Base-by-base conservation (phyloP, 129 eudicot species). In the Tagetes erecta region DNA sequence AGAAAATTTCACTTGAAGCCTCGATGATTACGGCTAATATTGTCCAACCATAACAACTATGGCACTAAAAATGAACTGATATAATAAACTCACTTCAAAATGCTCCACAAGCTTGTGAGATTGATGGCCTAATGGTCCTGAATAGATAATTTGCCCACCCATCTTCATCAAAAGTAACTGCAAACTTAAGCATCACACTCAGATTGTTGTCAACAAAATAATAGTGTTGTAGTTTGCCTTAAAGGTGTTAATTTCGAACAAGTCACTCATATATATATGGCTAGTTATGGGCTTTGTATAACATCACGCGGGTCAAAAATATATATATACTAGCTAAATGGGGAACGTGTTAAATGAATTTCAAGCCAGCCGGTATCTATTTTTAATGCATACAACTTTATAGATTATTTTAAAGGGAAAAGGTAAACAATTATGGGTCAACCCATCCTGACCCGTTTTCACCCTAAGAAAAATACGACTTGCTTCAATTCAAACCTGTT, bases 141-240 rank as follows among this genome's bases (percentile, higher is more conserved):
- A 45, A 36, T 74, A 74, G 35, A 74, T 74, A 47, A 74, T 47
- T 38, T 74, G 78, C 0, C 71, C 78, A n/a, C 78, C 78, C 2
- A 63, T 74, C 63, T 74, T 74, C 78, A 74, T 74, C 30, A 74
- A 60, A 63, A 74, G 70, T 50, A 74, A 74, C 78, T 74, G 63
- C 49, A 46, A 44, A 73, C 10, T 8, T 41, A 40, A 58, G 6
- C 51, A 59, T 33, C 37, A 33, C 2, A 47, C 60, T 73, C 12
- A 34, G 39, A 46, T 60, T 73, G 47, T 12, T 38, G 13, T 45
- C 47, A 4, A 46, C n/a, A 2, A 58, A 30, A 41, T 70, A 46
- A n/a, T 33, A 10, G 0, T 45, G 0, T 44, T 30, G 4, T 33
- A 34, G 41, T 60, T 35, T 35, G 2, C 14, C 7, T 30, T 12